These are phyloP conservation scores for Russula ochroleuca DNA, from an alignment of 768 basidiomycete species.

Conservation along the genomic window DNA sequence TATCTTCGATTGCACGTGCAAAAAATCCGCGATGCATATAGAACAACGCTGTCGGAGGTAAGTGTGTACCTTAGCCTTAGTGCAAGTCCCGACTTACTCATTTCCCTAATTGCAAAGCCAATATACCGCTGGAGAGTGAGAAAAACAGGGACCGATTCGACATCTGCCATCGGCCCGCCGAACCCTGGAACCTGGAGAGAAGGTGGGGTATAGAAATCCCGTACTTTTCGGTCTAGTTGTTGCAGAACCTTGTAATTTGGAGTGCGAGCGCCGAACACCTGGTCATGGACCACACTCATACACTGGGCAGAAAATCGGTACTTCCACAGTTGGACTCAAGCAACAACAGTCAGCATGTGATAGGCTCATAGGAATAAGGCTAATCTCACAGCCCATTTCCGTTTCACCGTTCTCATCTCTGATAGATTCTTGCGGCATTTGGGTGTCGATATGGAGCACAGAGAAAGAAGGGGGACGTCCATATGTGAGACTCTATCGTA, in stretches of 20 bases:
- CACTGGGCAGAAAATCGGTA: conserved; percentile 61
- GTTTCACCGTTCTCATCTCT: conserved; percentile 46
- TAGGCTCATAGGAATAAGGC: not conserved
- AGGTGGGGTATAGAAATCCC: conserved; percentile 58
- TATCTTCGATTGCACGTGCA: conserved; percentile 62
- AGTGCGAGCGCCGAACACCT: conserved; percentile 59
- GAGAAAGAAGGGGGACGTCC: conserved; percentile 67
- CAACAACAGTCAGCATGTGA: conserved; percentile 16
- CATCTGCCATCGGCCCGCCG: conserved; percentile 40
- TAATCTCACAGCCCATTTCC: conserved; percentile 58
- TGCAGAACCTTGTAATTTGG: conserved; percentile 58
- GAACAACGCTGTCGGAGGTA: conserved; percentile 47
- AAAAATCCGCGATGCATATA: conserved; percentile 77
- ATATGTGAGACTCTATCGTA: conserved; percentile 58
- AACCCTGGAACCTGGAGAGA: conserved; percentile 63
- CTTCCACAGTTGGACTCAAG: conserved; percentile 62
- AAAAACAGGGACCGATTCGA: conserved; percentile 48
- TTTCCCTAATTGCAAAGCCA: conserved; percentile 64
- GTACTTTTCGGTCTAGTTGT: conserved; percentile 63
- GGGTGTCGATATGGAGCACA: conserved; percentile 31
- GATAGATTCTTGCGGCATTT: conserved; percentile 47
- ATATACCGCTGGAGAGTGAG: conserved; percentile 66
- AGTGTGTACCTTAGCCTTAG: not conserved
- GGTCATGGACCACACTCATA: conserved; percentile 59
- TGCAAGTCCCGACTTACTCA: conserved; percentile 42